These are phyloP conservation scores for Pyrenophora graminea DNA, from an alignment of 2,329 filamentous ascomycete genomes.

Conservation along the genomic window DNA sequence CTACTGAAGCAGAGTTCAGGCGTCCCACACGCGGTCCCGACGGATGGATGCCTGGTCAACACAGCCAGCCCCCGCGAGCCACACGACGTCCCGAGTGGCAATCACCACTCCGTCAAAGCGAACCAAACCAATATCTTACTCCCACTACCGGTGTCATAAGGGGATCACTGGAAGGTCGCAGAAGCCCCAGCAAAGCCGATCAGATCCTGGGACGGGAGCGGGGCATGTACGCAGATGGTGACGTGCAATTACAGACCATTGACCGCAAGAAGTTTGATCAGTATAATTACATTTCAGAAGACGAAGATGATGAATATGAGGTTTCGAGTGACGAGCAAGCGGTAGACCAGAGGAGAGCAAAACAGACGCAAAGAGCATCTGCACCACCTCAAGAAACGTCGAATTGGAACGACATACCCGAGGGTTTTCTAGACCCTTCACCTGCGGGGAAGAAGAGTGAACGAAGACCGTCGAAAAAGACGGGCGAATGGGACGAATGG, in stretches of 20 bases:
- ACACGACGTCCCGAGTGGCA: conserved; percentile 42
- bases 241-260: conserved; percentile 50
- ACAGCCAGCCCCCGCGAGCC: conserved; percentile 33
- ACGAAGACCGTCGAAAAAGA: conserved; percentile 31
- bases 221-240: conserved; percentile 43
- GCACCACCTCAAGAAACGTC: conserved; percentile 29
- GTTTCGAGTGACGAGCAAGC: conserved; percentile 39
- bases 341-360: conserved; percentile 26
- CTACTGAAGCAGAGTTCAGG: conserved; percentile 45
- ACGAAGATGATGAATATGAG: conserved; percentile 46
- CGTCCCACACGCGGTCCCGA: conserved; percentile 32
- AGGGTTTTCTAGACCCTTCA: conserved; percentile 46
- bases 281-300: conserved; percentile 44
- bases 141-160: conserved; percentile 40
- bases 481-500: conserved; percentile 42
- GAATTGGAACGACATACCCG: conserved; percentile 57
- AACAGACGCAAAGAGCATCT: conserved; percentile 16
- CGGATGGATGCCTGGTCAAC: conserved; percentile 37
- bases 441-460: conserved; percentile 36
- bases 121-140: conserved; percentile 41
- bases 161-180: conserved; percentile 39
- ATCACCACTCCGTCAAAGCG: conserved; percentile 27
- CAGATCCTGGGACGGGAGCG: conserved; percentile 48
- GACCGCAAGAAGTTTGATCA: conserved; percentile 43
- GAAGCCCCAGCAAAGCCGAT: conserved; percentile 48